Conservation (phyloP, 306 rosid genomes). For the Ormosia semicastrata region DNA sequence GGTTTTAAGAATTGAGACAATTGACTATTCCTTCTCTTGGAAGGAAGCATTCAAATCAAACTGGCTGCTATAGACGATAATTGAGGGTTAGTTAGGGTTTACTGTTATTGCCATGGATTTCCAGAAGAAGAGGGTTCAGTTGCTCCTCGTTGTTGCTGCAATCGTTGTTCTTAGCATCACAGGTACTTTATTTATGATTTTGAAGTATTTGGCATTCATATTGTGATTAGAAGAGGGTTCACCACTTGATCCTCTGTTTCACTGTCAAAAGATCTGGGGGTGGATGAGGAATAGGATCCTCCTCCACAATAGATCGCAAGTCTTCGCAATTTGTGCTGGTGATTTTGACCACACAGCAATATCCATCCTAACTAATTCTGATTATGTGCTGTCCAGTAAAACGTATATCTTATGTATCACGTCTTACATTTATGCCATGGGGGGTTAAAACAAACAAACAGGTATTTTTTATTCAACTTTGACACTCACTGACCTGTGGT, state of each 20-base stretch:
- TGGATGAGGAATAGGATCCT: not conserved
- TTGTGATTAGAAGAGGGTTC: not conserved
- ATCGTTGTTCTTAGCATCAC: slow-evolving; percentile 65
- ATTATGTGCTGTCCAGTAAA: not conserved
- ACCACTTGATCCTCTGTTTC: not conserved
- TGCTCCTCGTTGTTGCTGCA: slow-evolving; percentile 41
- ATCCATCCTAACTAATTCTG: not conserved
- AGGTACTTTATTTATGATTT: slow-evolving; percentile 40
- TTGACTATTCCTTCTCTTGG: slow-evolving; percentile 15
- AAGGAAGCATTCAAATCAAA: slow-evolving; percentile 11
- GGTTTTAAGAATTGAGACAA: not conserved
- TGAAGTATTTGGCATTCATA: not conserved
- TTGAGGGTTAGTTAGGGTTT: not conserved
- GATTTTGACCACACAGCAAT: not conserved
- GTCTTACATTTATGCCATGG: no score
- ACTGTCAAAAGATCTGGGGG: not conserved
- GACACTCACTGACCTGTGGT: no score
- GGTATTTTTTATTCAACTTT: no score
- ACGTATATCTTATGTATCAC: no score
- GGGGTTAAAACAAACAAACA: no score
- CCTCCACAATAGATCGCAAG: not conserved
- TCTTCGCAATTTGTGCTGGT: not conserved
- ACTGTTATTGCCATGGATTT: slow-evolving; percentile 50
- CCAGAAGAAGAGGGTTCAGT: slow-evolving; percentile 45
- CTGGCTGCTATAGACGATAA: not conserved